These are phyloP conservation scores for Neurospora pannonica DNA, from an alignment of 495 filamentous ascomycete species.

Conservation along the genomic window DNA sequence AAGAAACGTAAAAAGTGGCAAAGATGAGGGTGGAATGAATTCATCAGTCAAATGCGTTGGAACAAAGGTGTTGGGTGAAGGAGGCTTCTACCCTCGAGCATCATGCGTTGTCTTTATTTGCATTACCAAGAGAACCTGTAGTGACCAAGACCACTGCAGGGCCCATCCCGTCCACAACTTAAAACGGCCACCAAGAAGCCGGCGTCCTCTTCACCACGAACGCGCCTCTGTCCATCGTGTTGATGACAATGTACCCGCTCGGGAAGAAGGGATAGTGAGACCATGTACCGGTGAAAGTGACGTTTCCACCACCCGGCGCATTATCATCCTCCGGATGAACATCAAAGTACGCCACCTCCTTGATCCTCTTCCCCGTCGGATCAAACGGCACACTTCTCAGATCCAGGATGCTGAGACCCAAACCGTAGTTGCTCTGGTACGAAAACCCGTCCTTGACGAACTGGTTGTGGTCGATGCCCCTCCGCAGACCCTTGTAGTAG, in stretches of 20 bases:
- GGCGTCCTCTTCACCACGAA: constrained; percentile 34
- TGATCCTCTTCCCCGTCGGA: constrained; percentile 24
- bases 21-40: neutral
- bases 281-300: constrained; percentile 46
- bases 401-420: constrained; percentile 43
- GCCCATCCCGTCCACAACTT: neutral
- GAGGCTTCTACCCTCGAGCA: neutral
- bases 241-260: constrained; percentile 43
- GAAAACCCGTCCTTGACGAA: constrained; percentile 37
- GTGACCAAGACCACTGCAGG: neutral
- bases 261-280: constrained; percentile 41
- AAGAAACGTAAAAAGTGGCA: neutral
- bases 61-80: neutral
- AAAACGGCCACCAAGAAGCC: neutral
- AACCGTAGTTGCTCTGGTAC: constrained; percentile 46
- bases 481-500: constrained; percentile 28
- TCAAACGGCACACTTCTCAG: constrained; percentile 32
- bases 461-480: constrained; percentile 49
- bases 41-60: neutral
- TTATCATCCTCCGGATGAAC: constrained; percentile 46
- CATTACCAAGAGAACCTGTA: neutral
- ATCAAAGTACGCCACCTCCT: constrained; percentile 45
- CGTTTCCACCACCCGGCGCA: constrained; percentile 21
- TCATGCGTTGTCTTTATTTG: neutral
- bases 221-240: constrained; percentile 45